A percentile compares a stretch with the other conserved stretches of the same genome.
phyloP scores from a whole-genome alignment of 306 rosid genomes.

The Cucumis hystrix region DNA sequence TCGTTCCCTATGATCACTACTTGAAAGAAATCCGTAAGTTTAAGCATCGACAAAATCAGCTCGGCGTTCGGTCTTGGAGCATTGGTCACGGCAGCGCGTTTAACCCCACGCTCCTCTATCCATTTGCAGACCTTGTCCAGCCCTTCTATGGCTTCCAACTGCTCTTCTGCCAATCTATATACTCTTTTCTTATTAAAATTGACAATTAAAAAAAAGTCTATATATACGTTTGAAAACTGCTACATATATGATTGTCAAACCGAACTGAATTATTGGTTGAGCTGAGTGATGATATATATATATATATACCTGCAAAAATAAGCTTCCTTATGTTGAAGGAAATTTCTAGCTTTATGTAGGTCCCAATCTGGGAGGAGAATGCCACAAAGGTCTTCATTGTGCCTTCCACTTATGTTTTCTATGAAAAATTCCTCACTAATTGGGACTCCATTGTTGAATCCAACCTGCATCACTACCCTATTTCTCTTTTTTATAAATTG shows the following conservation, averaged over 20 bases:
- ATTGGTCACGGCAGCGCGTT: constrained; percentile 30
- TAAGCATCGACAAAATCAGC: constrained; percentile 18
- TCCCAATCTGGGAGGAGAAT: constrained; percentile 32
- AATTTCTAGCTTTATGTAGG: constrained; percentile 15
- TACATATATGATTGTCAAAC: too few relatives aligned
- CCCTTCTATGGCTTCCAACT: constrained; percentile 21
- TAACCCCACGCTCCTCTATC: constrained; percentile 26
- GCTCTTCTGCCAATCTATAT: constrained; percentile 21
- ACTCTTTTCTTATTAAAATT: too few relatives aligned
- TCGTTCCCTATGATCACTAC: constrained; percentile 22
- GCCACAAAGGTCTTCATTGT: constrained; percentile 22
- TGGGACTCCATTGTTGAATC: constrained; percentile 31
- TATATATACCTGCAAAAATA: constrained; percentile 19
- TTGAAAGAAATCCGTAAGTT: constrained; percentile 25
- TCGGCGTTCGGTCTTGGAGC: constrained; percentile 28
- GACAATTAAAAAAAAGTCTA: too few relatives aligned
- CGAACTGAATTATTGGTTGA: too few relatives aligned
- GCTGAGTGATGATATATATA: too few relatives aligned
- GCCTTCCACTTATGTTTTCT: constrained; percentile 25
- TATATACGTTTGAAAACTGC: too few relatives aligned
- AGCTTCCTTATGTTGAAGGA: constrained; percentile 25
- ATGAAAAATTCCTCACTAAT: constrained; percentile 29
- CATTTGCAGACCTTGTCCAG: constrained; percentile 17
- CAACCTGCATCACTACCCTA: constrained; percentile 13
- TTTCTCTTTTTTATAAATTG: too few relatives aligned